Conservation (phyloP, 2,329 filamentous ascomycete species). For the Apiospora pterosperma region DNA sequence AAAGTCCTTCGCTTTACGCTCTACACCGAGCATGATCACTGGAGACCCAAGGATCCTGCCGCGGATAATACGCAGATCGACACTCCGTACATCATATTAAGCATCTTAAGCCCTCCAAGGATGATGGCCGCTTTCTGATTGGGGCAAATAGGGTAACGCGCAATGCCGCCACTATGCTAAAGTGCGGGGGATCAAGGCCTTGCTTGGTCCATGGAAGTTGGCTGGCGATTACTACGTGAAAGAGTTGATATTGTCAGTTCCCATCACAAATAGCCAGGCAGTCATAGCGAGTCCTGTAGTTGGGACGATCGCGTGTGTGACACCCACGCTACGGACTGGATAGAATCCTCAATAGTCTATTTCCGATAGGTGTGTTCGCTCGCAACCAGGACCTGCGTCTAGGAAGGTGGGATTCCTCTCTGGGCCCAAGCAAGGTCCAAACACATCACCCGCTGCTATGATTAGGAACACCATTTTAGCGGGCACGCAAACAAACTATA, state of each 20-base stretch:
- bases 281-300: not conserved
- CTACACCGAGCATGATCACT: not conserved
- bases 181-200: not conserved
- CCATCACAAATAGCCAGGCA: not conserved
- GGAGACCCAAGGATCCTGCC: not conserved
- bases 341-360: not conserved
- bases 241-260: not conserved
- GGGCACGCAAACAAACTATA: not conserved
- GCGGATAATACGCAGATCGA: not conserved
- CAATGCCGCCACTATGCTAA: not conserved
- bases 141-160: not conserved
- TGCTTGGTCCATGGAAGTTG: not conserved
- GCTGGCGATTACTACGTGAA: not conserved
- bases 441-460: not conserved
- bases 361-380: not conserved
- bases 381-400: not conserved
- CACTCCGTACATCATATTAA: not conserved
- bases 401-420: not conserved
- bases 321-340: not conserved
- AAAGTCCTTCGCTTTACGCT: not conserved
- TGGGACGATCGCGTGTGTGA: not conserved
- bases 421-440: not conserved
- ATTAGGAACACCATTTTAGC: not conserved
- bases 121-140: not conserved
- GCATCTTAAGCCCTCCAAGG: not conserved